Evolutionary conservation across 305 asterid species (phyloP).

Genomic region (Solanum chacoense): DNA sequence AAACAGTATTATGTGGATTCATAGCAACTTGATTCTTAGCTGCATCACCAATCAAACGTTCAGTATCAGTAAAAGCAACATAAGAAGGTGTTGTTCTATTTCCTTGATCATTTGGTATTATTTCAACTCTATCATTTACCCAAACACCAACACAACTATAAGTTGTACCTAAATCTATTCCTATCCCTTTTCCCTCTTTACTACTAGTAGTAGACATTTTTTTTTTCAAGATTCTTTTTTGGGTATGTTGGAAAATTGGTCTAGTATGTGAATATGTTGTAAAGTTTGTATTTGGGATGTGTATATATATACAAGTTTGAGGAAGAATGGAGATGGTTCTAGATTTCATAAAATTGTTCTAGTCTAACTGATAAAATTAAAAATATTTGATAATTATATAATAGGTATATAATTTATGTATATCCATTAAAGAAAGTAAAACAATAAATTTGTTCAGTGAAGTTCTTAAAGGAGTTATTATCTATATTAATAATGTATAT

Average conservation of each 20-base stretch:
- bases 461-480: neutral
- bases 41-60: slow-evolving; percentile 43
- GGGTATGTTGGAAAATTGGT: neutral
- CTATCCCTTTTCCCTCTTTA: slow-evolving; percentile 37
- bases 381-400: neutral
- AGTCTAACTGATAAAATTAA: too few relatives aligned
- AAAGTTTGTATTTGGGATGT: neutral
- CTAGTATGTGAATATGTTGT: neutral
- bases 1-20: slow-evolving; percentile 57
- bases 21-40: slow-evolving; percentile 49
- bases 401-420: neutral
- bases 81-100: slow-evolving; percentile 55
- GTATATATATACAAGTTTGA: neutral
- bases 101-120: slow-evolving; percentile 53
- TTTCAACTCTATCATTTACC: slow-evolving; percentile 47
- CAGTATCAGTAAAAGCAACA: slow-evolving; percentile 53
- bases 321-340: neutral
- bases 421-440: neutral
- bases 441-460: accelerated
- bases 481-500: neutral
- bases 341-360: neutral
- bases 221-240: neutral
- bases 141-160: slow-evolving; percentile 63
- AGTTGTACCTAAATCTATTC: slow-evolving; percentile 55
- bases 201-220: neutral